A percentile compares a stretch with the other conserved stretches of the same genome.
These are phyloP conservation scores for Cytauxzoon felis DNA, from an alignment of 169 alveolate species.

Conservation along the genomic window DNA sequence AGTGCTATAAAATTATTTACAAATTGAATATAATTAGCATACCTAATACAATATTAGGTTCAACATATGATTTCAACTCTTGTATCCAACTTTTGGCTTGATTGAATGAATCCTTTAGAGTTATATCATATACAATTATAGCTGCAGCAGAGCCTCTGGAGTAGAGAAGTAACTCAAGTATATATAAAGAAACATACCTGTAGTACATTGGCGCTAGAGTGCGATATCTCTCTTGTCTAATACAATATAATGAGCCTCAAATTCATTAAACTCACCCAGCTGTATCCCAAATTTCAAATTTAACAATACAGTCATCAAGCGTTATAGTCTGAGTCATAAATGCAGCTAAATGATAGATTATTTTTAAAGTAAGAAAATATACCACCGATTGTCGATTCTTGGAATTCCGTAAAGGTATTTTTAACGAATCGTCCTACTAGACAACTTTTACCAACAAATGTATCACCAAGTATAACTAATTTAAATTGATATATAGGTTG, in stretches of 20 bases:
- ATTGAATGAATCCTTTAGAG: conserved; percentile 80
- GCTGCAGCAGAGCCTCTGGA: conserved; percentile 89
- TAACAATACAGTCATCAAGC: conserved; percentile 73
- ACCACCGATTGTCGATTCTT: conserved; percentile 89
- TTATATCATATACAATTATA: conserved; percentile 85
- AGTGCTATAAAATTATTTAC: conserved; percentile 65
- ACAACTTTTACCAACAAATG: conserved; percentile 90
- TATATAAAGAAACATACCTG: conserved; percentile 45
- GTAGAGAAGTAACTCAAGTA: neutral
- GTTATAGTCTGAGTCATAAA: conserved; percentile 83
- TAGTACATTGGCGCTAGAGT: conserved; percentile 86
- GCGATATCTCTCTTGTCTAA: conserved; percentile 82
- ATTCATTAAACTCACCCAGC: conserved; percentile 70
- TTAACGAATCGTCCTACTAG: conserved; percentile 80
- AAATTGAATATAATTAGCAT: neutral
- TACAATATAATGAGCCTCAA: neutral
- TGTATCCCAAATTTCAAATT: conserved; percentile 89
- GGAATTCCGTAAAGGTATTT: conserved; percentile 79
- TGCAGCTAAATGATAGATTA: conserved; percentile 69
- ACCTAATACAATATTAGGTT: conserved; percentile 73
- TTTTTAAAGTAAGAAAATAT: neutral
- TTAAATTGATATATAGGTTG: conserved; percentile 50
- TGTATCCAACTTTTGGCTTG: conserved; percentile 85
- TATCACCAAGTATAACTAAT: conserved; percentile 83
- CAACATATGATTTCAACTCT: conserved; percentile 80